Evolutionary conservation across 208 protist genomes (phyloP).

Genomic region (Acanthamoeba castellanii): DNA sequence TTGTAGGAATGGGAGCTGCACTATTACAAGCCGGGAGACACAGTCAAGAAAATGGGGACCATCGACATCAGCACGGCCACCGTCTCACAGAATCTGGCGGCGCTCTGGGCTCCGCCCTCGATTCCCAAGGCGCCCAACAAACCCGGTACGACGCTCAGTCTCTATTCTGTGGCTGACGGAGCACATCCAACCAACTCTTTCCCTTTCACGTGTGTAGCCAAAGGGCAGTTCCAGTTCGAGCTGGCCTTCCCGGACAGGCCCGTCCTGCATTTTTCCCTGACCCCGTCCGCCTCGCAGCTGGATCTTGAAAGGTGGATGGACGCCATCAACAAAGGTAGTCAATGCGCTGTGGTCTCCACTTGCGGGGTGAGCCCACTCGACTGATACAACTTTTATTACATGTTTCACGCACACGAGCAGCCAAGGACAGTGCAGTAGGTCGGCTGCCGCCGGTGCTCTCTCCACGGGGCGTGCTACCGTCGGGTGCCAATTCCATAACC

Average conservation of each 20-base stretch:
- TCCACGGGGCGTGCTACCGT: background rate
- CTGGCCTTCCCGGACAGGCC: background rate
- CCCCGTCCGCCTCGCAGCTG: background rate
- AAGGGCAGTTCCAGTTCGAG: conserved; percentile 46
- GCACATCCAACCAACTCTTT: background rate
- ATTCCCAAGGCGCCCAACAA: conserved; percentile 6
- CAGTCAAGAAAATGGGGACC: background rate
- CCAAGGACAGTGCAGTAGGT: background rate
- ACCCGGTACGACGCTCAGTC: background rate
- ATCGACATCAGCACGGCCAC: conserved; percentile 48
- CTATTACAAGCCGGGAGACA: conserved; percentile 7
- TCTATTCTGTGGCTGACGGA: too few species aligned
- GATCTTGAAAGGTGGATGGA: conserved; percentile 14
- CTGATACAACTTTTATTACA: too few species aligned
- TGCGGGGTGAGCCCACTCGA: too few species aligned
- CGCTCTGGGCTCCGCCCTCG: conserved; percentile 15
- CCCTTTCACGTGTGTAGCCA: background rate
- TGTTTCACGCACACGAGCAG: background rate
- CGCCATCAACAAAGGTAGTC: conserved; percentile 30
- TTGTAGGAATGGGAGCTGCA: conserved; percentile 26
- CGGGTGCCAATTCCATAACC: background rate
- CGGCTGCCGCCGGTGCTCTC: background rate
- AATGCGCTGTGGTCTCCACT: background rate
- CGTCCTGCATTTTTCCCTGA: conserved; percentile 29
- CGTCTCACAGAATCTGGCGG: conserved; percentile 18